Percentiles rank a stretch among this genome's conserved stretches.
Conservation (phyloP, 768 basidiomycete species). For the Tylopilus rubrobrunneus region DNA sequence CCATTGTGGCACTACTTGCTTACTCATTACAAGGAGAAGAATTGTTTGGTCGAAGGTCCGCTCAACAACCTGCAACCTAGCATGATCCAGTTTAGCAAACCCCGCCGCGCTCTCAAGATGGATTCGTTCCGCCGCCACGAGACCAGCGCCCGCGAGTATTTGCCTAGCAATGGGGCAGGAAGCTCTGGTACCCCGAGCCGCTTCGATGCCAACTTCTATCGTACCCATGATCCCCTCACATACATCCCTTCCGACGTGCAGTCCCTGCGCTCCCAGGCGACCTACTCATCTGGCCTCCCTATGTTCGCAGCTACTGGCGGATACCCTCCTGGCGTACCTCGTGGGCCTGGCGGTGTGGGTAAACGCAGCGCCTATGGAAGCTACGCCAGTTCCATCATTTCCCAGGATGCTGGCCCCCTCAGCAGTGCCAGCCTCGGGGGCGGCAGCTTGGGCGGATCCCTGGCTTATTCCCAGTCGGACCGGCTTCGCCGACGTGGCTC, state of each 20-base stretch:
- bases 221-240: constrained; percentile 88
- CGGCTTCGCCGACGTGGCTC: constrained; percentile 75
- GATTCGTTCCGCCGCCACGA: constrained; percentile 94
- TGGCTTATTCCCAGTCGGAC: constrained; percentile 91
- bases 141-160: constrained; percentile 81
- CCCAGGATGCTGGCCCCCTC: constrained; percentile 79
- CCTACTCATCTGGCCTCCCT: constrained; percentile 88
- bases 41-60: constrained; percentile 91
- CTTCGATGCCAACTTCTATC: constrained; percentile 94
- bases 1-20: constrained; percentile 98
- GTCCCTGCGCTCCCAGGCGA: constrained; percentile 94
- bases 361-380: constrained; percentile 75
- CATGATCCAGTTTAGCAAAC: constrained; percentile 99
- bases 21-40: constrained; percentile 97
- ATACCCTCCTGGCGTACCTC: constrained; percentile 63
- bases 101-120: constrained; percentile 87
- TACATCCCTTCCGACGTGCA: constrained; percentile 96
- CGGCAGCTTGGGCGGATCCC: constrained; percentile 42
- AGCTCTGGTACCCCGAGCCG: constrained; percentile 90
- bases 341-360: constrained; percentile 52
- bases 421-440: constrained; percentile 58
- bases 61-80: constrained; percentile 94
- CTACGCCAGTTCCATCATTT: constrained; percentile 90
- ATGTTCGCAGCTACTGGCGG: constrained; percentile 72
- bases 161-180: constrained; percentile 36